Percentiles rank a stretch among this genome's conserved stretches.
Evolutionary conservation across 768 basidiomycete species (phyloP).

Genomic region (Leccinellum albellum): DNA sequence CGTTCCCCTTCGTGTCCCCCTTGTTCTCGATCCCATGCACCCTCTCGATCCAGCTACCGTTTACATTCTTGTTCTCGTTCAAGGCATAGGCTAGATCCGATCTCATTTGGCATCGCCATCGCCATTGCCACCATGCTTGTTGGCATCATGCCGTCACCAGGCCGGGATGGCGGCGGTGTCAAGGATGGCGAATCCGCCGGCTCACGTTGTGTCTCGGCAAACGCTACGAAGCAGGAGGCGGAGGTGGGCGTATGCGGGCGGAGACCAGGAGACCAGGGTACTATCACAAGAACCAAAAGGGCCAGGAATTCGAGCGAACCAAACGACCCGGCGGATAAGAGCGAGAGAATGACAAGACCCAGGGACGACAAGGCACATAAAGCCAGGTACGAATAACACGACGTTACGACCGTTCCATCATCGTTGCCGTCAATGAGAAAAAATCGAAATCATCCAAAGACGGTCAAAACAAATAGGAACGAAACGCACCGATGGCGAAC

Average conservation of each 20-base stretch:
- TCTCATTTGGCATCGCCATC: background rate
- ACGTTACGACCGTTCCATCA: background rate
- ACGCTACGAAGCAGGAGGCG: conserved; percentile 6
- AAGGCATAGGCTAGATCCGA: background rate
- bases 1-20: background rate
- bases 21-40: background rate
- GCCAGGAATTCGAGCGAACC: background rate
- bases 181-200: background rate
- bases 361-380: background rate
- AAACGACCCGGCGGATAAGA: too few relatives aligned
- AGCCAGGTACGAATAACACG: background rate
- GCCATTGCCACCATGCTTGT: background rate
- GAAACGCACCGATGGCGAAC: conserved; percentile 13
- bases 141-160: background rate
- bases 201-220: conserved; percentile 15
- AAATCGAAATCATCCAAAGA: background rate
- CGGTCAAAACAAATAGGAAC: background rate
- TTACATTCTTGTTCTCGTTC: background rate
- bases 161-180: background rate
- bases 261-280: background rate
- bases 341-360: background rate
- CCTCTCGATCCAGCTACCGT: background rate
- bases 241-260: background rate
- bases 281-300: background rate
- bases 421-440: background rate